Evolutionary conservation across 2,329 filamentous ascomycete genomes (phyloP), one percentile per base, ranked within the genome.

Genomic region (Aspergillus sp.): DNA sequence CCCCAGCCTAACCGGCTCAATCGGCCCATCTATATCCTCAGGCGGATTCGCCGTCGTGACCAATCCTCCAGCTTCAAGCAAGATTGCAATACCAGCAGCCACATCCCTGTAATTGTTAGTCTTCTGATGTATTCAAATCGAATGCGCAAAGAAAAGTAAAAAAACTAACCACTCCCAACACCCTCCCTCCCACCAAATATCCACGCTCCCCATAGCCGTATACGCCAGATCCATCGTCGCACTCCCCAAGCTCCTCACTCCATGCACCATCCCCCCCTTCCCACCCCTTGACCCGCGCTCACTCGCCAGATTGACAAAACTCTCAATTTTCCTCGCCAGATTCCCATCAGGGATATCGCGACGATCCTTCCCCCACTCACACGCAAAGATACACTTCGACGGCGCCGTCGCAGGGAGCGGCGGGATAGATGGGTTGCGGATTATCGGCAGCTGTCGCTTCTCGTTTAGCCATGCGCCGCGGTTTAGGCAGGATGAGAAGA

Each of bases 171-270:
- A 92, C 73, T 91, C 90, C 89, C 89, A 91, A 67, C 88, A 91
- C 0, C 89, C 89, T 3, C 88, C 89, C 69, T 92, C 89, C 89
- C 89, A 92, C 89, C 89, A 91, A 11, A 91, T 90, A 73, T 92
- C 89, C 63, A 91, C 87, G 0, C 85, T 80, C 0, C 89, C 89
- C 82, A 89, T 89, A 12, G 90, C 89, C 9, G 85, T 84, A 70
- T 91, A 92, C 0, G 88, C 89, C 49, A 92, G 73, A 71, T 91
- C 89, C 54, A 92, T 69, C 1, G 89, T 90, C 8, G 89, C 89
- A 67, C 87, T 88, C 3, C 89, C 89, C 57, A 92, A 70, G 70
- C 88, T 90, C 60, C 89, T 76, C 46, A 92, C 79, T 0, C 90
- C 89, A 72, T 92, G 90, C 6, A 91, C 90, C 89, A 92, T 92